Evolutionary conservation across 495 filamentous ascomycete genomes (phyloP).

Genomic region (Rusavskia elegans): DNA sequence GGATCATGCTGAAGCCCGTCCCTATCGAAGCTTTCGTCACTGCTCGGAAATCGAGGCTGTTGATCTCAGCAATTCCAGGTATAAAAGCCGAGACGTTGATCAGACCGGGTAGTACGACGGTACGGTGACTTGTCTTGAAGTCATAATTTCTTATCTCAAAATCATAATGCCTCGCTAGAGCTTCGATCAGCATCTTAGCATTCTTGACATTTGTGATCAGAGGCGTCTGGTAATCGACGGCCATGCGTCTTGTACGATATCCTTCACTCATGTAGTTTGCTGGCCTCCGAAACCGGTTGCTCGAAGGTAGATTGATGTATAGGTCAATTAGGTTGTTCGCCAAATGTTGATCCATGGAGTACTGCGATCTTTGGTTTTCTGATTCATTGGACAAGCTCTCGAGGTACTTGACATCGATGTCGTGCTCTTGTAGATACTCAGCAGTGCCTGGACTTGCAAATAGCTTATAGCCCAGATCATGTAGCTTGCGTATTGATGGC

Average conservation of each 20-base stretch:
- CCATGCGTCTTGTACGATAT: conserved; percentile 90
- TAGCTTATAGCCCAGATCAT: conserved; percentile 79
- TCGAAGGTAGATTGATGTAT: conserved; percentile 98
- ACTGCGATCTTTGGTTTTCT: conserved; percentile 82
- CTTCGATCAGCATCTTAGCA: conserved; percentile 91
- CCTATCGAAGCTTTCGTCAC: conserved; percentile 63
- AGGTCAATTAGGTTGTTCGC: conserved; percentile 95
- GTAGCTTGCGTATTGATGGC: conserved; percentile 75
- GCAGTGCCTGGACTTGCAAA: conserved; percentile 93
- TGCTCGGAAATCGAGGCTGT: conserved; percentile 50
- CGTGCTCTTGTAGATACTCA: conserved; percentile 85
- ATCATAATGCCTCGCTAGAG: conserved; percentile 74
- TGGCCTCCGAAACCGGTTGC: conserved; percentile 84
- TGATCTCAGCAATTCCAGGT: conserved; percentile 47
- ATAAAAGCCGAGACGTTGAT: conserved; percentile 73
- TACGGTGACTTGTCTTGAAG: conserved; percentile 76
- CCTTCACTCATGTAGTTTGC: conserved; percentile 98
- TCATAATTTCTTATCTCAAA: conserved; percentile 68
- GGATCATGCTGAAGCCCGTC: conserved; percentile 71
- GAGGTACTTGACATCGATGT: conserved; percentile 77
- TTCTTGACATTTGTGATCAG: conserved; percentile 98
- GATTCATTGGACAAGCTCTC: conserved; percentile 59
- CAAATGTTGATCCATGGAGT: conserved; percentile 86
- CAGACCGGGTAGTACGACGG: conserved; percentile 57
- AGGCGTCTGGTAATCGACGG: conserved; percentile 95